phyloP scores from a whole-genome alignment of 257 asterid species.

The Solanum dulcamara region DNA sequence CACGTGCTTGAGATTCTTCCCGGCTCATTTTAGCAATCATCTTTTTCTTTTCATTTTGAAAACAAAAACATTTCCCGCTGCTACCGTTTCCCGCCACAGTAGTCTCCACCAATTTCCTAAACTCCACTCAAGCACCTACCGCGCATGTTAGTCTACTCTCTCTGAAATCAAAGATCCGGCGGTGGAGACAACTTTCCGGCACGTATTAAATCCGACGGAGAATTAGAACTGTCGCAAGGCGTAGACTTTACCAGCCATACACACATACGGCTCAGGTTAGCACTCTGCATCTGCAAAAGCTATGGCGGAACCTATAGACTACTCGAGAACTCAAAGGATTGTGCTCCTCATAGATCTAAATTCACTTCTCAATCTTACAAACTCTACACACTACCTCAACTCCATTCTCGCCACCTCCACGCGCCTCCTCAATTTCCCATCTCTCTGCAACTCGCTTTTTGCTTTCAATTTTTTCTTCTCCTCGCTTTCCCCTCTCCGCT shows the following conservation, averaged over 20 bases:
- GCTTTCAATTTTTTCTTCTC: conserved; percentile 74
- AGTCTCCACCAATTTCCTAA: not conserved
- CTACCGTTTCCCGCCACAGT: conserved; percentile 37
- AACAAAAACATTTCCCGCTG: conserved; percentile 22
- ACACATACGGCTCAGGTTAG: conserved; percentile 9
- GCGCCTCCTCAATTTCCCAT: conserved; percentile 53
- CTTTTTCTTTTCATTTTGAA: not conserved
- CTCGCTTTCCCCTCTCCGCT: conserved; percentile 60
- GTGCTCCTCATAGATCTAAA: conserved; percentile 71
- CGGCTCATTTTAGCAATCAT: not conserved
- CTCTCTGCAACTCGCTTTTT: conserved; percentile 50
- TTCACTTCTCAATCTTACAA: conserved; percentile 43
- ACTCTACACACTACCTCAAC: conserved; percentile 43
- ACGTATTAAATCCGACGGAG: conserved; percentile 2
- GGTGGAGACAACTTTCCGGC: not conserved
- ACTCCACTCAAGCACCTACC: not conserved
- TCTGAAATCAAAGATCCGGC: not conserved
- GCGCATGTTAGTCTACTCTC: conserved; percentile 13
- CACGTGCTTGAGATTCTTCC: not conserved
- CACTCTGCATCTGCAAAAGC: not conserved
- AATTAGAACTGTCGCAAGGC: not conserved
- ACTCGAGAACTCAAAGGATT: conserved; percentile 55
- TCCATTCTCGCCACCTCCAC: conserved; percentile 35
- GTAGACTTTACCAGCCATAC: not conserved
- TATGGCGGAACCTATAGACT: conserved; percentile 39